Evolutionary conservation across 2,329 filamentous ascomycete species (phyloP).

Genomic region (Cryphonectria japonica): DNA sequence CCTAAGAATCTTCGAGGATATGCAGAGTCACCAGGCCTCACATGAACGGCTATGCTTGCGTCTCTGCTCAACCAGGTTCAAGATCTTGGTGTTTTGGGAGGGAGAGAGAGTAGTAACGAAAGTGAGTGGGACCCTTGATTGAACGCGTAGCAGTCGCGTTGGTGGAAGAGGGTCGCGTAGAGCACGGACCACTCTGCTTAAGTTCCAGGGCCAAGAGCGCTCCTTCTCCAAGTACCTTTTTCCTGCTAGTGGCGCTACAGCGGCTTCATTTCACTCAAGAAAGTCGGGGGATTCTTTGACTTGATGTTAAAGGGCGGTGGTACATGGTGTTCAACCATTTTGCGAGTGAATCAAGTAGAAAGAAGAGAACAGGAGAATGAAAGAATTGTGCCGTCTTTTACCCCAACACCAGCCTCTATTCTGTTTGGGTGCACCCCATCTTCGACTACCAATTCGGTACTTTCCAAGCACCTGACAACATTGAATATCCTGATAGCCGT

Average conservation of each 20-base stretch:
- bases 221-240: not conserved
- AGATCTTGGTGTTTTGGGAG: not conserved
- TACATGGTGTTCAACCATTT: not conserved
- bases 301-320: not conserved
- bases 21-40: not conserved
- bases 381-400: not conserved
- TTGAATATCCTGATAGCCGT: not conserved
- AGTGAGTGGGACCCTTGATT: conserved; percentile 5
- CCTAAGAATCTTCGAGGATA: not conserved
- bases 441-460: not conserved
- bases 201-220: not conserved
- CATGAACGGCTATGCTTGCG: not conserved
- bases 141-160: conserved; percentile 18
- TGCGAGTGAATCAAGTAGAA: not conserved
- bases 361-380: not conserved
- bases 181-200: conserved; percentile 13
- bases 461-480: not conserved
- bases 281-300: not conserved
- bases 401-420: not conserved
- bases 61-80: conserved; percentile 1
- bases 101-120: not conserved
- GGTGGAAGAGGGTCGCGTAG: conserved; percentile 3
- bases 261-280: not conserved
- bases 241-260: not conserved
- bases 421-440: not conserved